phyloP scores from a whole-genome alignment of 192 early-diverging fungal species.

The Chytriomyces hyalinus region DNA sequence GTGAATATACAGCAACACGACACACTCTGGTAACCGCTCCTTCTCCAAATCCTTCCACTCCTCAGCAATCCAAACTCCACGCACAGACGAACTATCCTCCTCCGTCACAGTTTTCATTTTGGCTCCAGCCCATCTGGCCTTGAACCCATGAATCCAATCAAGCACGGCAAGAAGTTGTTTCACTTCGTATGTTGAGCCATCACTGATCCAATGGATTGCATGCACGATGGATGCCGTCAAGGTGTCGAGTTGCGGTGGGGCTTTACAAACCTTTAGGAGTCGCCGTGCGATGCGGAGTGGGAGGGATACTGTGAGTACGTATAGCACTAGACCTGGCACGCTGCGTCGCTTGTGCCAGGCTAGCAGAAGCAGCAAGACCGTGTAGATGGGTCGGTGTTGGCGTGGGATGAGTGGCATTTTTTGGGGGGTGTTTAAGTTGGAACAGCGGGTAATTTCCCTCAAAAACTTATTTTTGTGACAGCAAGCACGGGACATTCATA shows the following conservation, averaged over 20 bases:
- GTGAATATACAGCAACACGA: slow-evolving; percentile 1
- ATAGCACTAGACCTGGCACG: not conserved
- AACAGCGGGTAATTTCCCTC: too few species aligned
- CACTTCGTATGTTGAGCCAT: not conserved
- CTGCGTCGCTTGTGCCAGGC: not conserved
- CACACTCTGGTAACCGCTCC: not conserved
- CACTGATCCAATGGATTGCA: not conserved
- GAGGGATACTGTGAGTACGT: not conserved
- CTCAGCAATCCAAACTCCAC: slow-evolving; percentile 3
- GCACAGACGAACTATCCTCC: not conserved
- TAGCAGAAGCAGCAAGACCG: too few species aligned
- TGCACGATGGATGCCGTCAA: not conserved
- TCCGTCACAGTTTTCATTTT: too few species aligned
- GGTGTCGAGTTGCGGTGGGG: not conserved
- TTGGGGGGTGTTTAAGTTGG: too few species aligned
- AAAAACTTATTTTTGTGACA: too few species aligned
- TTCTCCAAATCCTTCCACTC: not conserved
- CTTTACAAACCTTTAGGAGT: not conserved
- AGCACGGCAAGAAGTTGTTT: too few species aligned
- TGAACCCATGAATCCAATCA: too few species aligned
- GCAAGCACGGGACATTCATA: too few species aligned
- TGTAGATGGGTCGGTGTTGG: too few species aligned
- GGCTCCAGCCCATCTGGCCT: too few species aligned
- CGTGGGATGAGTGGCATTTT: too few species aligned
- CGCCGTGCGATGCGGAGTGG: not conserved